A percentile compares a stretch with the other conserved stretches of the same genome.
Conservation (phyloP, 176 grass and related monocot genomes). For the Leersia perrieri region DNA sequence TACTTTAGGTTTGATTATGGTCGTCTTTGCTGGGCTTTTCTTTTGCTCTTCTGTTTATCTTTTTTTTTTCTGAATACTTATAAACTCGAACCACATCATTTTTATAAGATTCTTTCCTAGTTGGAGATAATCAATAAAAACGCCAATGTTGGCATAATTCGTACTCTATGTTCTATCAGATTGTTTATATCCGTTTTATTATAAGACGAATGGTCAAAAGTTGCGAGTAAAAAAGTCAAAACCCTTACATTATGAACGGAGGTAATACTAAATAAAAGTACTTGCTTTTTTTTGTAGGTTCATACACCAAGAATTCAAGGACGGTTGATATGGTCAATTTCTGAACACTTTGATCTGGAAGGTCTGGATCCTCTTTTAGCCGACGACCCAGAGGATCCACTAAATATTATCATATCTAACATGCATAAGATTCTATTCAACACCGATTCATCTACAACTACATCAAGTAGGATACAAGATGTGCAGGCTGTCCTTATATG, state of each 20-base stretch:
- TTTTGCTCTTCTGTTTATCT: background rate
- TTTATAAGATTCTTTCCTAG: conserved; percentile 21
- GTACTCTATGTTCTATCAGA: background rate
- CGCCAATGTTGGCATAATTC: background rate
- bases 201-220: too few species aligned
- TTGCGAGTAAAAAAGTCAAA: too few species aligned
- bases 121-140: conserved; percentile 7
- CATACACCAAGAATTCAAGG: conserved; percentile 83
- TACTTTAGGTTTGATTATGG: conserved; percentile 12
- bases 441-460: conserved; percentile 67
- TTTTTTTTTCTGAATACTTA: background rate
- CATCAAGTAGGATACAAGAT: conserved; percentile 89
- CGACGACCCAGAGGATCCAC: conserved; percentile 95
- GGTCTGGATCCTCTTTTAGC: conserved; percentile 96
- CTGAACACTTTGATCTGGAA: conserved; percentile 97
- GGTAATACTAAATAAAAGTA: conserved; percentile 16
- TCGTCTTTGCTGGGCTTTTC: conserved; percentile 5
- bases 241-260: too few species aligned
- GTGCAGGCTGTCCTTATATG: conserved; percentile 91
- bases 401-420: conserved; percentile 96
- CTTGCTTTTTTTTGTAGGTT: conserved; percentile 55
- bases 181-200: background rate
- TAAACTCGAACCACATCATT: background rate
- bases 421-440: conserved; percentile 97
- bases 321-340: conserved; percentile 88